Percentiles rank a stretch among this genome's conserved stretches.
phyloP scores from a whole-genome alignment of 2,329 filamentous ascomycete genomes.

The Talaromyces sp. region DNA sequence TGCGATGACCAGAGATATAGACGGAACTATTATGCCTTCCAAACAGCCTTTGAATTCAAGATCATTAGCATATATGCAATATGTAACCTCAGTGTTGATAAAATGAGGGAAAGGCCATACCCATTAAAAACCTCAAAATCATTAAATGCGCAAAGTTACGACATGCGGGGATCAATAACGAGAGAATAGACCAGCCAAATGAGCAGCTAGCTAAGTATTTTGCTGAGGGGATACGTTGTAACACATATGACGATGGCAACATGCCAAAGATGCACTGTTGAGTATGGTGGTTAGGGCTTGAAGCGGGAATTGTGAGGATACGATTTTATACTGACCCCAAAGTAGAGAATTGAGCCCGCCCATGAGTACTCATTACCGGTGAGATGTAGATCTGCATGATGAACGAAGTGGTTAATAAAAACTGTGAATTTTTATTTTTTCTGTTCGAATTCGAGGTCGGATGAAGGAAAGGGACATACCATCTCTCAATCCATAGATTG shows the following conservation, averaged over 20 bases:
- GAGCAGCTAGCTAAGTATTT: slow-evolving; percentile 15
- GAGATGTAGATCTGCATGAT: slow-evolving; percentile 41
- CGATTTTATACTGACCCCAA: slow-evolving; percentile 19
- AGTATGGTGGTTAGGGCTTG: slow-evolving; percentile 6
- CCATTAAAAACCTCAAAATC: slow-evolving; percentile 30
- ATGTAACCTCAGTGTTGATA: not conserved
- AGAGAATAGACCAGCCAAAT: slow-evolving; percentile 14
- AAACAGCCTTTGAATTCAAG: slow-evolving; percentile 19
- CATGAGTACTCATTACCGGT: slow-evolving; percentile 49
- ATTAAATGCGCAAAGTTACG: slow-evolving; percentile 11
- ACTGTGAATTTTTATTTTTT: not conserved
- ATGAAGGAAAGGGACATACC: slow-evolving; percentile 4
- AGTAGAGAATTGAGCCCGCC: slow-evolving; percentile 32
- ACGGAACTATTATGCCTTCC: slow-evolving; percentile 32
- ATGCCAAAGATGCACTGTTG: slow-evolving; percentile 46
- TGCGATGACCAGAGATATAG: slow-evolving; percentile 32
- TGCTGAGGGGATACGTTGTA: slow-evolving; percentile 41
- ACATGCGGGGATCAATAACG: slow-evolving; percentile 11
- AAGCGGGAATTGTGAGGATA: not conserved
- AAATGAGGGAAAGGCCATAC: slow-evolving; percentile 16
- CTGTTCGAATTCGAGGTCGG: not conserved
- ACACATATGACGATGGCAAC: slow-evolving; percentile 36
- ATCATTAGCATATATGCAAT: not conserved
- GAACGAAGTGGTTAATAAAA: not conserved
- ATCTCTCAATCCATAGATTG: slow-evolving; percentile 50